Base-by-base conservation (phyloP, 805 yeast genomes). In the Candida qinlingensis region DNA sequence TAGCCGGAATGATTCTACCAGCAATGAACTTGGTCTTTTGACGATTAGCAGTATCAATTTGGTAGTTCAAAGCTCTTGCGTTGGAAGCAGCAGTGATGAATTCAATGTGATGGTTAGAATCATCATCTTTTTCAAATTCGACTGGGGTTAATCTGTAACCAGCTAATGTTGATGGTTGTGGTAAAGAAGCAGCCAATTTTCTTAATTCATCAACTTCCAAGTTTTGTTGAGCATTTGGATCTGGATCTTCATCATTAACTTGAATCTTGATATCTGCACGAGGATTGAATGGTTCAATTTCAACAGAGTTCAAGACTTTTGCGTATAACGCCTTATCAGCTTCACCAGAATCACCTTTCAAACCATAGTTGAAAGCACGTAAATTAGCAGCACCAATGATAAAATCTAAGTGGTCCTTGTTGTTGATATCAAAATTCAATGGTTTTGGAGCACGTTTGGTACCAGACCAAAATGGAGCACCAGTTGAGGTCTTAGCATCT, bases 101-200 rank as follows among this genome's bases (percentile, higher is more conserved):
- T 65, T 92, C 96, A 59, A 94, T 92, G 69, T 94, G 99, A 64
- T 89, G 96, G 66, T 94, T 94, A 7, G 94, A 68, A 66, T 94
- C 99, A 67, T 94, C 99, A 71, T 94, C 99, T 71, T 94, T 94
- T 71, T 94, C 99, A 66, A 94, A 94, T 57, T 91, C 98, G 42
- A 85, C 94, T n/a, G 96, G 91, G 33, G 65, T 74, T 59, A 94
- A 74, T 64, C 96, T 78, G 72, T 85, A 91, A 3, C 96, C 97
- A 6, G 92, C 95, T 61, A 94, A 70, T 0, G 91, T 74, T 2
- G 96, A 81, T 37, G 97, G 96, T 47, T 87, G 81, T 30, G 99
- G 99, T 57, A 94, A 76, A 10, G 85, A 74, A 39, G 85, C 81
- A 28, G 95, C 88, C 48, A 94, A 71, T 50, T 74, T 66, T 56